Evolutionary conservation across 2,329 filamentous ascomycete species (phyloP).

Genomic region (Alternaria consortialis): DNA sequence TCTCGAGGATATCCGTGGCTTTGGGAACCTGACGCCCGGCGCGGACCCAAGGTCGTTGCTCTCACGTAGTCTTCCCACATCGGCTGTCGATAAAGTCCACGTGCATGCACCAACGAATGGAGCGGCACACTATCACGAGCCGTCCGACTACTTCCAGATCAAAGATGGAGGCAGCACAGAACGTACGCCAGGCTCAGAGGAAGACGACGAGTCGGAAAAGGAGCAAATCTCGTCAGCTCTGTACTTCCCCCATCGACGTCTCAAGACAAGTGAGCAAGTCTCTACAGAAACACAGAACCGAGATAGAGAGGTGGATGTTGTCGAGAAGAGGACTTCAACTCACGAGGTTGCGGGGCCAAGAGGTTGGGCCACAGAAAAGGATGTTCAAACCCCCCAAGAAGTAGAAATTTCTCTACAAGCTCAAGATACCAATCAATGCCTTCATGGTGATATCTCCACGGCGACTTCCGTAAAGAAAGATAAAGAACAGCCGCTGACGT

Average conservation of each 20-base stretch:
- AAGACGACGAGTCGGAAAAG: conserved; percentile 70
- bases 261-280: conserved; percentile 53
- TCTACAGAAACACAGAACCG: conserved; percentile 32
- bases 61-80: conserved; percentile 60
- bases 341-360: conserved; percentile 39
- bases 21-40: conserved; percentile 61
- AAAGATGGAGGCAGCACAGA: conserved; percentile 30
- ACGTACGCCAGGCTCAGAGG: conserved; percentile 53
- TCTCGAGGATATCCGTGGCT: conserved; percentile 66
- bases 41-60: conserved; percentile 57
- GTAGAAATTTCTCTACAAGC: conserved; percentile 70
- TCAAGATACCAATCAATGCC: conserved; percentile 66
- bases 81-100: conserved; percentile 47
- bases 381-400: conserved; percentile 56
- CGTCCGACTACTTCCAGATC: conserved; percentile 43
- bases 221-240: conserved; percentile 89
- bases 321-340: conserved; percentile 38
- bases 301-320: conserved; percentile 36
- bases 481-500: conserved; percentile 50
- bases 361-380: conserved; percentile 41
- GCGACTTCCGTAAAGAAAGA: conserved; percentile 52
- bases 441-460: conserved; percentile 66
- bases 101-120: conserved; percentile 27
- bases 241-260: conserved; percentile 78
- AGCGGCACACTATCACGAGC: conserved; percentile 28